Base-by-base conservation (phyloP, 164 flowering plant genomes). In the Magnolia officinalis region DNA sequence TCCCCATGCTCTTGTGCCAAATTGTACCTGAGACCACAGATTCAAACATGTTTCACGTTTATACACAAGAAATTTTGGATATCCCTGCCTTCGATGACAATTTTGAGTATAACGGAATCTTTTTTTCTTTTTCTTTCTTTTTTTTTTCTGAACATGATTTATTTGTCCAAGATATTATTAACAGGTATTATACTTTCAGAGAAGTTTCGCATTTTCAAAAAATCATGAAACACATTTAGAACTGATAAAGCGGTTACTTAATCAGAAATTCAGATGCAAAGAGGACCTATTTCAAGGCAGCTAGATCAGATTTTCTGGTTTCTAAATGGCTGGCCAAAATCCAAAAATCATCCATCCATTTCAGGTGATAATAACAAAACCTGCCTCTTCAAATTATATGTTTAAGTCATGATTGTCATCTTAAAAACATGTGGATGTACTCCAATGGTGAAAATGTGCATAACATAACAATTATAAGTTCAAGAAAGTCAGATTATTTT, bases 1-100 rank as follows among this genome's bases (percentile, higher is more conserved):
- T 94, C 98, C 11, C 98, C 98, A 79, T 94, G 97, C 83, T 96
- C 98, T 85, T 92, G 98, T 37, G 93, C 87, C 69, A 94, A 80
- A 4, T 79, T 82, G 77, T 91, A 93, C 93, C 94, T 91, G 66
- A 55, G 31, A 69, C 71, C 68, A 65, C 24, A 68, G 20, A 20
- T 70, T 49, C n/a, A 50, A 24, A 24, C 8, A 19, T 13, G 49
- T 65, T 21, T 74, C 45, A 74, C 14, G 29, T 65, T 4, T n/a
- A 68, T 13, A 26, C 18, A 67, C 16, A 31, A 26, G 2, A 18
- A 67, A 31, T 13, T 29, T 68, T 18, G 7, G 8, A 45, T 31
- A 14, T 29, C 16, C 10, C 19, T 37, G n/a, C 71, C 31, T 65
- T 23, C 11, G 29, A 24, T 31, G 71, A 31, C 71, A 24, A 66